phyloP scores from a whole-genome alignment of 768 basidiomycete species.

The Neoboletus magnificus region DNA sequence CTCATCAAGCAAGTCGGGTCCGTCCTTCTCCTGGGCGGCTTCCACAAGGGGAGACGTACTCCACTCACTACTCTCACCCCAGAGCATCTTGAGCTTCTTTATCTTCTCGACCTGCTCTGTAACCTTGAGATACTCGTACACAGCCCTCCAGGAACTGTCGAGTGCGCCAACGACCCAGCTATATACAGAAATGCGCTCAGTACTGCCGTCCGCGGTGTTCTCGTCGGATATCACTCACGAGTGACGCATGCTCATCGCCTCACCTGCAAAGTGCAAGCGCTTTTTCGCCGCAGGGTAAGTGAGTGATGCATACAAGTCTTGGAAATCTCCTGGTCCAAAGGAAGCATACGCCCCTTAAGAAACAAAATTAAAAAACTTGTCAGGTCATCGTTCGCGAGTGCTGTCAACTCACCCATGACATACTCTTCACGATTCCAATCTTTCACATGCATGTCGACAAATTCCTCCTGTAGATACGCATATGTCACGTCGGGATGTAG shows the following conservation, averaged over 20 bases:
- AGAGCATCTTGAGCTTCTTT: slow-evolving; percentile 18
- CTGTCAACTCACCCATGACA: slow-evolving; percentile 32
- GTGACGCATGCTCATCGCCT: slow-evolving; percentile 34
- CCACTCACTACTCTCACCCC: slow-evolving; percentile 34
- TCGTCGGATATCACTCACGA: slow-evolving; percentile 21
- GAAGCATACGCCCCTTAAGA: slow-evolving; percentile 35
- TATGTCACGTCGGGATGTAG: slow-evolving; percentile 6
- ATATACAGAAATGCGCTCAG: not conserved
- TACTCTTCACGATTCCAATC: slow-evolving; percentile 34
- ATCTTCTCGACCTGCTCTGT: slow-evolving; percentile 7
- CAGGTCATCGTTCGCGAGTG: not conserved
- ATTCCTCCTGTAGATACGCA: not conserved
- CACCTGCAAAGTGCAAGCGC: slow-evolving; percentile 10
- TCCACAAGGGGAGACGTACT: not conserved
- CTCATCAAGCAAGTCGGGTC: not conserved
- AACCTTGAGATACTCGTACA: slow-evolving; percentile 24
- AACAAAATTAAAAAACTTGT: not conserved
- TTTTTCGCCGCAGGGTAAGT: slow-evolving; percentile 26
- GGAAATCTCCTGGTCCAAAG: slow-evolving; percentile 40
- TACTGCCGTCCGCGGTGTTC: no score
- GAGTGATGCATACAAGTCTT: slow-evolving; percentile 29
- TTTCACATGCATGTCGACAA: slow-evolving; percentile 22
- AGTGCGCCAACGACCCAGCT: slow-evolving; percentile 40
- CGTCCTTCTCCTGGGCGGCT: not conserved
- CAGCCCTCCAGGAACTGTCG: slow-evolving; percentile 36